Evolutionary conservation across 306 rosid genomes (phyloP), one percentile per base, ranked within the genome.

Genomic region (Vicia sativa): DNA sequence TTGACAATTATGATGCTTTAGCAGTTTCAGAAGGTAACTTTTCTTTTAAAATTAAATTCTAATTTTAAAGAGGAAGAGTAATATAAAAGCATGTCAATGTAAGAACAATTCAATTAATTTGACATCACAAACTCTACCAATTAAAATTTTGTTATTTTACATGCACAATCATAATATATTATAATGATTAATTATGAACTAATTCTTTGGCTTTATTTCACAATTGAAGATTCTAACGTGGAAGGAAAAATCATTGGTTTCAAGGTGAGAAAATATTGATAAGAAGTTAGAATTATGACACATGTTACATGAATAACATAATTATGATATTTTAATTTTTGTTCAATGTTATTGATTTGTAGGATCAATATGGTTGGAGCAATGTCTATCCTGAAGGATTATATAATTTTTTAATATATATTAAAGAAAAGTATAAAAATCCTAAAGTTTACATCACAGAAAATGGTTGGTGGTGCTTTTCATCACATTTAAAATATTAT

Each of bases 371-470:
- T 1, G 56, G 19, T 28, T 9, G 7, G n/a, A 53, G 0, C 15
- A 34, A 2, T 18, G 59, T 74, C 29, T 76, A 71, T 67, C 67
- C 81, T 0, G 35, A 67, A 67, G 85, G 81, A 69, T 38, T 81
- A 38, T 65, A 68, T 37, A 73, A 63, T 21, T 6, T 73, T 4
- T 49, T 81, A 48, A 19, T 48, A 8, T 57, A 46, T 34, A 2
- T 77, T 2, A 63, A 64, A 26, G 15, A 39, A 2, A 73, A 64
- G n/a, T 77, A 81, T n/a, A 13, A 26, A 29, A 31, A 43, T 43
- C 73, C 74, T 0, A 73, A 73, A 39, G 43, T 73, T 15, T 81
- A 81, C 63, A 63, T 81, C 23, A 62, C 77, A 0, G 85, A 81
- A 58, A 81, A 81, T 77, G 85, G 79, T 80, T 37, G 7, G 59